Evolutionary conservation across 495 filamentous ascomycete genomes (phyloP).

Genomic region (Cryomyces antarcticus): DNA sequence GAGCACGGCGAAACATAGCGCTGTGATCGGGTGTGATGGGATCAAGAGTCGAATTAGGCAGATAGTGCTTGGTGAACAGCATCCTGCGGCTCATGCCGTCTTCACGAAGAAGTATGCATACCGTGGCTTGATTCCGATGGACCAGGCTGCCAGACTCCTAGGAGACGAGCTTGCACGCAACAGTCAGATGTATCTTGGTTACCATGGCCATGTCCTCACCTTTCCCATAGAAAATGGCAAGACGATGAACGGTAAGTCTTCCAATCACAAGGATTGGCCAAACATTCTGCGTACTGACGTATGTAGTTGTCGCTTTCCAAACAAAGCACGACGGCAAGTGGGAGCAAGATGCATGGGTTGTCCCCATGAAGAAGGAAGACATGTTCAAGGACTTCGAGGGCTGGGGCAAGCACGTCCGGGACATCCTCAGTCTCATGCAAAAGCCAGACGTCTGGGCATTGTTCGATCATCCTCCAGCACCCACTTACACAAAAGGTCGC

Average conservation of each 20-base stretch:
- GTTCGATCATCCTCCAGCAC: slow-evolving; percentile 36
- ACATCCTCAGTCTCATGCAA: slow-evolving; percentile 24
- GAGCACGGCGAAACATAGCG: slow-evolving; percentile 20
- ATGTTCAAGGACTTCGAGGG: slow-evolving; percentile 31
- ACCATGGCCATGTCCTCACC: slow-evolving; percentile 37
- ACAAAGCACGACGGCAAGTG: slow-evolving; percentile 20
- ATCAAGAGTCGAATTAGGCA: slow-evolving; percentile 30
- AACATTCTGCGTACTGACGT: background rate
- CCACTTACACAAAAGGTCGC: slow-evolving; percentile 31
- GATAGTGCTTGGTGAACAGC: slow-evolving; percentile 22
- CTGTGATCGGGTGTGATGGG: slow-evolving; percentile 38
- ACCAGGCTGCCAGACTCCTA: slow-evolving; percentile 28
- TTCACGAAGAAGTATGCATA: slow-evolving; percentile 35
- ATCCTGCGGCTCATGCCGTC: slow-evolving; percentile 16
- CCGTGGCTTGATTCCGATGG: slow-evolving; percentile 39
- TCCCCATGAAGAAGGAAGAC: slow-evolving; percentile 31
- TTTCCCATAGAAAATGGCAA: slow-evolving; percentile 44
- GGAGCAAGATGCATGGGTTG: slow-evolving; percentile 35
- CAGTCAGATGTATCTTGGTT: slow-evolving; percentile 35
- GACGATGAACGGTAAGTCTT: slow-evolving; percentile 29
- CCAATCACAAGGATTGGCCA: background rate
- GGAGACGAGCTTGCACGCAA: slow-evolving; percentile 31
- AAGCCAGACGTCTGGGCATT: slow-evolving; percentile 37
- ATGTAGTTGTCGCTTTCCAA: slow-evolving; percentile 24
- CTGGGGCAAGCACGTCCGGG: slow-evolving; percentile 30